Evolutionary conservation across 345 rosid species (phyloP).

Genomic region (Populus davidiana): DNA sequence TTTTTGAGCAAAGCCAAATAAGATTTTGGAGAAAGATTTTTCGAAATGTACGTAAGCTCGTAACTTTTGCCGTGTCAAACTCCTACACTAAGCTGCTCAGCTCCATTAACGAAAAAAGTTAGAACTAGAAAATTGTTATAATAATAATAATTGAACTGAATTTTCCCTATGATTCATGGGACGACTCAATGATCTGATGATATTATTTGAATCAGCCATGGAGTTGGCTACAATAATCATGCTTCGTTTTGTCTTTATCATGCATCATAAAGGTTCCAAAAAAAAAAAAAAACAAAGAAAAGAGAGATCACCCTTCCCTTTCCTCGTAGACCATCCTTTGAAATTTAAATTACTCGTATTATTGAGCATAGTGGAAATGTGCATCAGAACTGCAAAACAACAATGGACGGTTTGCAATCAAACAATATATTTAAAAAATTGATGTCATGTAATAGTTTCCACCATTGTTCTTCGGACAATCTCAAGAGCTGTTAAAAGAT

Average conservation of each 20-base stretch:
- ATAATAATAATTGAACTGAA: too few relatives aligned
- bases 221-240: too few relatives aligned
- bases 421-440: not conserved
- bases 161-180: too few relatives aligned
- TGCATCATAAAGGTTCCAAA: too few relatives aligned
- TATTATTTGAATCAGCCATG: too few relatives aligned
- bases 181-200: too few relatives aligned
- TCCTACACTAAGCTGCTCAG: too few relatives aligned
- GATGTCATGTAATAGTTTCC: not conserved
- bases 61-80: not conserved
- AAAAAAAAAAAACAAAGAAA: too few relatives aligned
- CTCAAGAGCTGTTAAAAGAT: not conserved
- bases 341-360: conserved; percentile 12
- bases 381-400: not conserved
- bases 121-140: not conserved
- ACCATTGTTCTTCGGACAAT: not conserved
- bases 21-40: not conserved
- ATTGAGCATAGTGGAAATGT: conserved; percentile 14
- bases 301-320: not conserved
- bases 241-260: too few relatives aligned
- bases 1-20: not conserved
- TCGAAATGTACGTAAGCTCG: not conserved
- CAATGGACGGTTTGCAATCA: conserved; percentile 5
- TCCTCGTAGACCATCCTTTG: not conserved
- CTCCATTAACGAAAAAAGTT: too few relatives aligned